phyloP scores from a whole-genome alignment of 495 filamentous ascomycete genomes.

The Annulohypoxylon moriforme region DNA sequence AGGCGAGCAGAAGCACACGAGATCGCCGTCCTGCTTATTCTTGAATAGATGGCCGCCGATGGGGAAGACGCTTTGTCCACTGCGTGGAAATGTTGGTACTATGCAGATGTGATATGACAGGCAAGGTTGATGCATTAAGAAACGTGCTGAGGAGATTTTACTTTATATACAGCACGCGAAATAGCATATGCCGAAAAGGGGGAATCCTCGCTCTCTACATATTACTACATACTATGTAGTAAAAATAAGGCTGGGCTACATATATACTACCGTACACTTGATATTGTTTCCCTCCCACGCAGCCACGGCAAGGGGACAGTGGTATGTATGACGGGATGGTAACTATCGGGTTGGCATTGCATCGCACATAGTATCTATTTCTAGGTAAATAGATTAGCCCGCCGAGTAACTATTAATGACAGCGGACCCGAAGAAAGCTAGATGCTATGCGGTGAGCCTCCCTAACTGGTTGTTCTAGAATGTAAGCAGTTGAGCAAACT shows the following conservation, averaged over 20 bases:
- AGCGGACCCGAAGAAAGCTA: conserved; percentile 22
- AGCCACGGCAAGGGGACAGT: conserved; percentile 19
- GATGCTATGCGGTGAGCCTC: conserved; percentile 10
- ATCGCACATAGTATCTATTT: conserved; percentile 11
- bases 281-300: conserved; percentile 35
- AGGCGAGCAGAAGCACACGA: conserved; percentile 14
- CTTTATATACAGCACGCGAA: conserved; percentile 21
- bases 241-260: conserved; percentile 36
- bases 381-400: conserved; percentile 21
- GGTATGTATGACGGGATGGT: conserved; percentile 17
- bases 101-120: conserved; percentile 21
- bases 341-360: conserved; percentile 35
- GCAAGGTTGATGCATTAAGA: conserved; percentile 17
- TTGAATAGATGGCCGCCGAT: conserved; percentile 24
- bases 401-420: conserved; percentile 16
- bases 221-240: conserved; percentile 1
- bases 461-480: background rate
- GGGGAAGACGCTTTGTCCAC: conserved; percentile 32
- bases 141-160: conserved; percentile 7
- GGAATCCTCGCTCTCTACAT: conserved; percentile 4
- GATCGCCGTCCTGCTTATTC: conserved; percentile 34
- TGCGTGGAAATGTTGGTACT: background rate
- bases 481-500: background rate
- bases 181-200: conserved; percentile 34
- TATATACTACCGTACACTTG: conserved; percentile 21